Conservation (phyloP, 2,329 filamentous ascomycete species). For the Epichloe festucae region DNA sequence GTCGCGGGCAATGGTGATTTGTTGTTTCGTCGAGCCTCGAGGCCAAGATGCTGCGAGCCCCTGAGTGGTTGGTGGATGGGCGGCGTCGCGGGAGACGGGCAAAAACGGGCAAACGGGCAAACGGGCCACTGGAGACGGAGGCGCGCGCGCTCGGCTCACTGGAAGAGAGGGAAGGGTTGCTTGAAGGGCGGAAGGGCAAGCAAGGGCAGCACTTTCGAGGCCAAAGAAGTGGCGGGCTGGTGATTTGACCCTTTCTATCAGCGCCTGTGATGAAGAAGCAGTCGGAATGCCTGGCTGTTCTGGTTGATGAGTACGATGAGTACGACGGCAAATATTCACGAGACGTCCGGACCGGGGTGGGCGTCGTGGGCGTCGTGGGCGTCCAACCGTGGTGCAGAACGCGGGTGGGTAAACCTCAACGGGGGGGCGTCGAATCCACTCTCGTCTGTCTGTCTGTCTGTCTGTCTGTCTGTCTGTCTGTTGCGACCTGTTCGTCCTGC, state of each 20-base stretch:
- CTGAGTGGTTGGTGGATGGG: slow-evolving; percentile 8
- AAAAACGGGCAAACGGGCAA: background rate
- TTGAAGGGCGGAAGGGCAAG: background rate
- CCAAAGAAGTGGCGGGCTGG: background rate
- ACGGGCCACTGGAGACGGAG: background rate
- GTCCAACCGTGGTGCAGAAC: slow-evolving; percentile 2
- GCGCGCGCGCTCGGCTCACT: background rate
- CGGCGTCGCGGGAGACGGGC: slow-evolving; percentile 1
- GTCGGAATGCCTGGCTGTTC: background rate
- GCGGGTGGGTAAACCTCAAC: background rate
- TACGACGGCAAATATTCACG: background rate
- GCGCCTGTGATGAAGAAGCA: background rate
- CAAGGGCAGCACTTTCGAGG: background rate
- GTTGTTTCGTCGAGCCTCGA: slow-evolving; percentile 18
- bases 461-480: background rate
- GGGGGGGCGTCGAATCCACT: slow-evolving; percentile 1
- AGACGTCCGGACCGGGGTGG: slow-evolving; percentile 1
- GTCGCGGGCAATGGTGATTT: slow-evolving; percentile 17
- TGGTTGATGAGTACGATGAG: background rate
- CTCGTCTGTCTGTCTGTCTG: background rate
- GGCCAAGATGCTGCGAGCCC: slow-evolving; percentile 12
- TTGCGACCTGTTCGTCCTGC: background rate
- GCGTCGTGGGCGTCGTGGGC: background rate
- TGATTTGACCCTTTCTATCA: background rate
- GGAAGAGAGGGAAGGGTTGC: background rate